A percentile compares a stretch with the other conserved stretches of the same genome.
phyloP scores from a whole-genome alignment of 1,284 basidiomycete species.

The Rhodotorula sp. region DNA sequence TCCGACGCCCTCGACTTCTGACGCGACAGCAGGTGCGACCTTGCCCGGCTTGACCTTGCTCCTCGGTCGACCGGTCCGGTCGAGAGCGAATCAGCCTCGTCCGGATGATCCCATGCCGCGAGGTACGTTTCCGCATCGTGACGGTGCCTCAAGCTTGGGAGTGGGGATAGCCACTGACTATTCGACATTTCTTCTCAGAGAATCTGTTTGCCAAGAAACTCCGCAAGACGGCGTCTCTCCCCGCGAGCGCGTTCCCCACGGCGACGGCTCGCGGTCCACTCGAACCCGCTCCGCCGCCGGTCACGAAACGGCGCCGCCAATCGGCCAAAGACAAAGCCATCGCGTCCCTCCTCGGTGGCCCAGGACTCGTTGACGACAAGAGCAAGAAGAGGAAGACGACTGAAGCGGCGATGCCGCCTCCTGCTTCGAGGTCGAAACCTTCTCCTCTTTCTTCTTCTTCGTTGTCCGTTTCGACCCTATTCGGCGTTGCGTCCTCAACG shows the following conservation, averaged over 20 bases:
- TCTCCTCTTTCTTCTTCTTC: constrained; percentile 8
- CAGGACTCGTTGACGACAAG: background rate
- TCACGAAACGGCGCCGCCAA: constrained; percentile 11
- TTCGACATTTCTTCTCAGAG: background rate
- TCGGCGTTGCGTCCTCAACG: background rate
- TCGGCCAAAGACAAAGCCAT: constrained; percentile 23
- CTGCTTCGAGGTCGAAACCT: background rate
- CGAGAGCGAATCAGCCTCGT: constrained; percentile 16
- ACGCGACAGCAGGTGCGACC: background rate
- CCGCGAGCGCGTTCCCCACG: constrained; percentile 17
- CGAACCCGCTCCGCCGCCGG: background rate
- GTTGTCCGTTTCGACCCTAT: constrained; percentile 4
- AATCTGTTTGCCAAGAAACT: constrained; percentile 36
- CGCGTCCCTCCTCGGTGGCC: constrained; percentile 6
- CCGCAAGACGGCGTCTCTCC: constrained; percentile 35
- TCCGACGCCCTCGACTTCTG: background rate
- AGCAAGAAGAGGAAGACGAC: background rate
- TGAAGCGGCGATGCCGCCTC: background rate
- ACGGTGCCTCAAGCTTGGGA: too few relatives aligned
- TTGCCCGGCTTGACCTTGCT: constrained; percentile 16
- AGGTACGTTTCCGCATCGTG: constrained; percentile 8
- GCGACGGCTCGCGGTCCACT: background rate
- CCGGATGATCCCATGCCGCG: constrained; percentile 39
- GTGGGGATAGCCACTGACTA: background rate
- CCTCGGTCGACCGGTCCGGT: constrained; percentile 24